Evolutionary conservation across 2,329 filamentous ascomycete genomes (phyloP), one percentile per base, ranked within the genome.

Genomic region (Colletotrichum brevisporum): DNA sequence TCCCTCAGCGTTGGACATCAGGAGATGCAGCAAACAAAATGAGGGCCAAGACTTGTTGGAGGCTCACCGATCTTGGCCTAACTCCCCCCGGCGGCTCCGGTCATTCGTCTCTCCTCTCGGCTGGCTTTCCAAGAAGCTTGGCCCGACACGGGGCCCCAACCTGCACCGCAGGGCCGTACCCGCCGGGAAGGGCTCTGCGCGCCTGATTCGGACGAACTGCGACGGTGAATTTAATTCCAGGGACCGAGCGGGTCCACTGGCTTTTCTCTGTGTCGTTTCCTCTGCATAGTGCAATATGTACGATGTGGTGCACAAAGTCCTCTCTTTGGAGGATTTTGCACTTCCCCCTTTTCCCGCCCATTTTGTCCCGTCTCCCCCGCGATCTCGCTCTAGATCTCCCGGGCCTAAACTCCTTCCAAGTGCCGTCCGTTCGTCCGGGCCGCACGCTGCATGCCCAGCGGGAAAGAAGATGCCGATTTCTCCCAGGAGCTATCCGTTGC

Each of bases 391-490:
- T 10, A 36, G 31, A 36, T 36, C 31, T 36, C 31, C 31, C 31
- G 31, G 27, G 31, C 31, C 31, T 36, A 36, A 12, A 10, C 31
- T 36, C 31, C 47, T 56, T 13, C 26, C 13, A 51, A 48, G 15
- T 55, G 62, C 62, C 62, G 66, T 69, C 62, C 55, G 55, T 24
- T 69, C 55, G 50, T 48, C 66, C 66, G 60, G n/a, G 48, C 18
- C 43, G 60, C 65, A 59, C 18, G 12, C 18, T n/a, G n/a, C 5
- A 12, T 50, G 47, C 18, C 47, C n/a, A 24, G 47, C 47, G 18
- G 47, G 47, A 21, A 26, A 16, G 12, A 47, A 18, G 45, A 6
- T 48, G 45, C 9, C 45, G 18, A 18, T 16, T n/a, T 10, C 18
- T 3, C 5, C 8, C 2, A 36, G 31, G 5, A 12, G 9, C 21